Percentiles rank a stretch among this genome's conserved stretches.
phyloP scores from a whole-genome alignment of 2,329 filamentous ascomycete species.

The Hymenoscyphus fructigenus region DNA sequence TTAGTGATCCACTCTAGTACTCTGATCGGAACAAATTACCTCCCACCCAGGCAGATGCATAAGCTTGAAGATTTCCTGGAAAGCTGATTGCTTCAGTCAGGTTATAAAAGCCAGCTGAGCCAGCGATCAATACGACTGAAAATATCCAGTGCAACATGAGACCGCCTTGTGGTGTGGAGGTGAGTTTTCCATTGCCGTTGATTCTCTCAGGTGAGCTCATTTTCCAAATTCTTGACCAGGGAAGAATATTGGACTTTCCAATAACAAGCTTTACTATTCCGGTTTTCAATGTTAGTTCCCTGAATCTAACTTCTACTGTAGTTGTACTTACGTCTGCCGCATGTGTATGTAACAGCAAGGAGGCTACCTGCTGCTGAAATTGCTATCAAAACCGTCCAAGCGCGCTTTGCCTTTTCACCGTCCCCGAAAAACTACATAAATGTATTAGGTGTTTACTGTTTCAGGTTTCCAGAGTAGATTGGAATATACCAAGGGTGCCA shows the following conservation, averaged over 20 bases:
- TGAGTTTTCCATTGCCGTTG: neutral
- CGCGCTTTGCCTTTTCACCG: neutral
- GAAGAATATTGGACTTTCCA: neutral
- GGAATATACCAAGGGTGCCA: neutral
- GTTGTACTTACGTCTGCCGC: slow-evolving; percentile 8
- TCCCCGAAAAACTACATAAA: neutral
- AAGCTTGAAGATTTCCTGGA: neutral
- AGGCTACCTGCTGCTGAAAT: slow-evolving; percentile 12
- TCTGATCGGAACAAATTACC: neutral
- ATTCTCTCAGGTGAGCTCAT: neutral
- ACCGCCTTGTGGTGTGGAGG: neutral
- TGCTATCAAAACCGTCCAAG: slow-evolving; percentile 10
- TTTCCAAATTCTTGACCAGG: neutral
- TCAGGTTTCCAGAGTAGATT: neutral
- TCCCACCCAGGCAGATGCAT: neutral
- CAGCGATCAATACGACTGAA: neutral
- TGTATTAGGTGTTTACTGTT: neutral
- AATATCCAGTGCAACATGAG: slow-evolving; percentile 2
- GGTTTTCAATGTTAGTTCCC: neutral
- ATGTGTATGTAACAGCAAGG: slow-evolving; percentile 9
- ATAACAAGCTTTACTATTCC: slow-evolving; percentile 6
- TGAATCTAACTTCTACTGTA: neutral
- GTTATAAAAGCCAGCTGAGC: neutral
- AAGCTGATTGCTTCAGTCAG: neutral
- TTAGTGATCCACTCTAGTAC: neutral